phyloP scores from a whole-genome alignment of 2,329 filamentous ascomycete genomes.

The Albophoma yamanashiensis region DNA sequence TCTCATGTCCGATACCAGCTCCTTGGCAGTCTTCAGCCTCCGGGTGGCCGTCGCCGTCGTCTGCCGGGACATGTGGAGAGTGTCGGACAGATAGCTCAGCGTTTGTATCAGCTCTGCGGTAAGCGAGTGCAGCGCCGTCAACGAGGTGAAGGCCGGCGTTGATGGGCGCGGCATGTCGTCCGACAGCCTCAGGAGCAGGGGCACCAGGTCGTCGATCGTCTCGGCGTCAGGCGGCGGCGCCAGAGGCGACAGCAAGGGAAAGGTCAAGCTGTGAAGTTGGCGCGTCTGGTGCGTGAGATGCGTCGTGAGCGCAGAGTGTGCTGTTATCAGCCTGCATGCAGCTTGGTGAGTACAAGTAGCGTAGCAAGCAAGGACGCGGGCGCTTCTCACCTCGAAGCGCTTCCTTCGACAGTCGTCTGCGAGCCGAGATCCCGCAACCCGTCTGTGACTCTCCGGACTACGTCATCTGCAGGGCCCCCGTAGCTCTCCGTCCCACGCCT shows the following conservation, averaged over 20 bases:
- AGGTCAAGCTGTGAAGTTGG: slow-evolving; percentile 62
- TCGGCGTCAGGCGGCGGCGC: slow-evolving; percentile 51
- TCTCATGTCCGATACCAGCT: slow-evolving; percentile 76
- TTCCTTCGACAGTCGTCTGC: slow-evolving; percentile 61
- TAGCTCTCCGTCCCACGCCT: slow-evolving; percentile 55
- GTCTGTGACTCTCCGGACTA: slow-evolving; percentile 59
- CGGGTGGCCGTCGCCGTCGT: slow-evolving; percentile 73
- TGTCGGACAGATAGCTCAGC: slow-evolving; percentile 79
- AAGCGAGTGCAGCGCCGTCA: slow-evolving; percentile 57
- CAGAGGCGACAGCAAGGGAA: slow-evolving; percentile 59
- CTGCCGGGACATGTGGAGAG: slow-evolving; percentile 87
- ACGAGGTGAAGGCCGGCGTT: slow-evolving; percentile 51
- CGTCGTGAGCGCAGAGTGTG: slow-evolving; percentile 63
- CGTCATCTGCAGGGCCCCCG: slow-evolving; percentile 52
- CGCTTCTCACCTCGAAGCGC: slow-evolving; percentile 51
- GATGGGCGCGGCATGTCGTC: slow-evolving; percentile 56
- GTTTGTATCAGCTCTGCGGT: slow-evolving; percentile 68
- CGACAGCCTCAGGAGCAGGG: slow-evolving; percentile 53
- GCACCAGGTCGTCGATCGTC: slow-evolving; percentile 57
- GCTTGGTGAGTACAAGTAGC: slow-evolving; percentile 6
- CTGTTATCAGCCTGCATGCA: slow-evolving; percentile 62
- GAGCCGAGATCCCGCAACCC: slow-evolving; percentile 62
- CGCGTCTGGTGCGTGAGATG: slow-evolving; percentile 68
- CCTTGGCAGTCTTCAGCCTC: slow-evolving; percentile 69
- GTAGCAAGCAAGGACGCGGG: neutral